phyloP scores from a whole-genome alignment of 1,139 yeast species.

The Suhomyces bokatorum region DNA sequence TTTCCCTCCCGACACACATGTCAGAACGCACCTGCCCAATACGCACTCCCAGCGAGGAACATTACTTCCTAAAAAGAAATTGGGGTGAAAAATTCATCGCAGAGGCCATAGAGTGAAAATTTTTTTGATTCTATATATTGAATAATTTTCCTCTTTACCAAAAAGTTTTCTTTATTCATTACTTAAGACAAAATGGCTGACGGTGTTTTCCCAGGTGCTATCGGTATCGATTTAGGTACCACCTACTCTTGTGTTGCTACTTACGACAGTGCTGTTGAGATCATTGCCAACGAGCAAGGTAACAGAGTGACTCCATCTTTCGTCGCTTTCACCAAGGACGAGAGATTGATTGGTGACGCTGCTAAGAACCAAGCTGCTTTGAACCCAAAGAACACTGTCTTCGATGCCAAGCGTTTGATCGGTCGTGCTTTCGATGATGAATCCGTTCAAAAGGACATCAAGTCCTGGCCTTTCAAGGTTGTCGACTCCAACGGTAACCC shows the following conservation, averaged over 20 bases:
- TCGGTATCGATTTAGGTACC: constrained; percentile 99
- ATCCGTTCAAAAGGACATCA: constrained; percentile 91
- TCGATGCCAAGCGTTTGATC: constrained; percentile 97
- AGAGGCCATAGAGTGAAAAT: constrained; percentile 17
- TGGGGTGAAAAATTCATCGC: constrained; percentile 13
- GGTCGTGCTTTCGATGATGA: constrained; percentile 93
- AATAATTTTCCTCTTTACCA: constrained; percentile 10
- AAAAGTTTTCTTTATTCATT: constrained; percentile 19
- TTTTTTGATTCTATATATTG: constrained; percentile 16
- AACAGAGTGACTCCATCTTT: constrained; percentile 98
- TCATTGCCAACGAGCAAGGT: constrained; percentile 99
- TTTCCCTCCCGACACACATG: constrained; percentile 3
- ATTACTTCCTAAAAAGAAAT: constrained; percentile 8
- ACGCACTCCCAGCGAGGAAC: neutral
- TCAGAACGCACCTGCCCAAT: constrained; percentile 3
- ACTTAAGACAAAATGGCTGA: constrained; percentile 65
- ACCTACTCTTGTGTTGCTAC: constrained; percentile 98
- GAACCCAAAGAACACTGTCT: constrained; percentile 95
- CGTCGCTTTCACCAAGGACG: constrained; percentile 96
- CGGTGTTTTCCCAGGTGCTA: constrained; percentile 99
- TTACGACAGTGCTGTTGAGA: constrained; percentile 88
- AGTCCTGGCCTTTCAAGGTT: constrained; percentile 97
- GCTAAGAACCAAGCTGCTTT: constrained; percentile 99
- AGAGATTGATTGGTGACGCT: constrained; percentile 98
- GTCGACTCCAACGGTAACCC: constrained; percentile 86